phyloP scores from a whole-genome alignment of 345 rosid genomes.

The Cardamine occulta region DNA sequence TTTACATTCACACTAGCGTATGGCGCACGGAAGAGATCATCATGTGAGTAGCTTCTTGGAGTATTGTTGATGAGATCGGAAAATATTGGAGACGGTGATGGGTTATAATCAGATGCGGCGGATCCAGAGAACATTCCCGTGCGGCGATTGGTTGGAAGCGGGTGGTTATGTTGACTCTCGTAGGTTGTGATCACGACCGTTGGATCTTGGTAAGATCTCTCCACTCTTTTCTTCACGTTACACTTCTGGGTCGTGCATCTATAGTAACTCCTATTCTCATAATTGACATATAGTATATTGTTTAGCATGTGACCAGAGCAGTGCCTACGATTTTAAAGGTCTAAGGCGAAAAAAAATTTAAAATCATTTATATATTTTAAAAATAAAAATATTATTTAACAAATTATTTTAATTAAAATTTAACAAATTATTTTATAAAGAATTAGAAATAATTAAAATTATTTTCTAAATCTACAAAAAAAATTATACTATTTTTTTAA shows the following conservation, averaged over 20 bases:
- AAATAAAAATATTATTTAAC: no score
- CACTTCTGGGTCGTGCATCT: slow-evolving; percentile 93
- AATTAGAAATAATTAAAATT: no score
- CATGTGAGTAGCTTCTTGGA: slow-evolving; percentile 50
- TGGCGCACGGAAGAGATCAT: slow-evolving; percentile 38
- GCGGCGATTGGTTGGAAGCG: slow-evolving; percentile 61
- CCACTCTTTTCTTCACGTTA: slow-evolving; percentile 85
- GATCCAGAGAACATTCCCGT: slow-evolving; percentile 48
- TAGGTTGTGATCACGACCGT: slow-evolving; percentile 83
- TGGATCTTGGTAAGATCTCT: slow-evolving; percentile 84
- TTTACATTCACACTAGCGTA: slow-evolving; percentile 37
- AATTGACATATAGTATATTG: background rate
- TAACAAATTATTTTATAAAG: no score
- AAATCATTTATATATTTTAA: no score
- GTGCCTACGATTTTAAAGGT: no score
- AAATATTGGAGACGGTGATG: slow-evolving; percentile 16
- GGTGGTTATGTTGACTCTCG: slow-evolving; percentile 92
- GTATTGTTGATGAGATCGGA: slow-evolving; percentile 37
- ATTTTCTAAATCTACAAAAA: no score
- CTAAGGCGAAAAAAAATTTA: no score
- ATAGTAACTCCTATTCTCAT: slow-evolving; percentile 71
- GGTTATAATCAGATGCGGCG: slow-evolving; percentile 21
- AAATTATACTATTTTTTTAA: no score
- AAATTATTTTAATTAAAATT: no score
- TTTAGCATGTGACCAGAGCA: background rate